phyloP scores from a whole-genome alignment of 257 asterid genomes.

The Solanum neorickii region DNA sequence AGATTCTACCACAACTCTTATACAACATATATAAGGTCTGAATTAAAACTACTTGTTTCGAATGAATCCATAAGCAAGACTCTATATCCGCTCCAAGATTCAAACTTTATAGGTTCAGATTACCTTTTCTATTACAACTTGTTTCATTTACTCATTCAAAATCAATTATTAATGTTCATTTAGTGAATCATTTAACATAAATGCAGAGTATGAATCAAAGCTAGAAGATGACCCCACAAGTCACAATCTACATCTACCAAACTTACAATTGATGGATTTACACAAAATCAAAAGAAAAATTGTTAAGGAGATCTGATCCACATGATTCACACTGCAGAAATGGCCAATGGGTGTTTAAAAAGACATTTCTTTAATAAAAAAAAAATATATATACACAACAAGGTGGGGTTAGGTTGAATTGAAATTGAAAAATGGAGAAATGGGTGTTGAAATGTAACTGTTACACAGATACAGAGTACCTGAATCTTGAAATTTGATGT shows the following conservation, averaged over 20 bases:
- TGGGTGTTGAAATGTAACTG: not conserved
- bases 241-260: not conserved
- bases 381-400: not conserved
- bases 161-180: not conserved
- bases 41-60: not conserved
- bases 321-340: not conserved
- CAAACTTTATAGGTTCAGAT: not conserved
- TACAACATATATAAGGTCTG: not conserved
- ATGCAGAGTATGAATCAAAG: not conserved
- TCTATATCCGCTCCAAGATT: not conserved
- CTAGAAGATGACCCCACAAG: not conserved
- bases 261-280: not conserved
- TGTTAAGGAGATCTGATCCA: not conserved
- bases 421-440: not conserved
- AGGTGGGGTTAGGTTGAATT: not conserved
- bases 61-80: not conserved
- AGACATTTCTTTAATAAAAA: not conserved
- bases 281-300: not conserved
- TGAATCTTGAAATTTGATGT: not conserved
- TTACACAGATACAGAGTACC: not conserved
- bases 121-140: not conserved
- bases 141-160: not conserved
- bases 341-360: not conserved
- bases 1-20: not conserved
- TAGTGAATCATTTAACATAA: not conserved